Conservation (phyloP, 2,329 filamentous ascomycete species). For the Tolypocladium guangdongense region DNA sequence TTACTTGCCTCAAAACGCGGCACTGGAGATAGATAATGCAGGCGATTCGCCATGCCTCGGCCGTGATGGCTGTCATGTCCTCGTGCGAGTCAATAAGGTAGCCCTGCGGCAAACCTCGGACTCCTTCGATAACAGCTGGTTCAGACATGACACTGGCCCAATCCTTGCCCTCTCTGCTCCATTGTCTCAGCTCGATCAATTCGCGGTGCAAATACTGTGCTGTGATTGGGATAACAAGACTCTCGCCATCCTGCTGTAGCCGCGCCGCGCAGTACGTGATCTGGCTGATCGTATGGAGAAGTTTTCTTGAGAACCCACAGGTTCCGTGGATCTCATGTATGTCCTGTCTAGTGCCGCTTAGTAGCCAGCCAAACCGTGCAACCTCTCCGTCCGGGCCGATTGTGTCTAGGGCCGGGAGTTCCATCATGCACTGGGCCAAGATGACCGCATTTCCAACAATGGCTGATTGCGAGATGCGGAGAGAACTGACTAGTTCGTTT, state of each 20-base stretch:
- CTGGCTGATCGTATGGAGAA: conserved; percentile 25
- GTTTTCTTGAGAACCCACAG: conserved; percentile 28
- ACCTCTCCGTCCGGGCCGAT: conserved; percentile 18
- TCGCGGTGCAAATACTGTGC: conserved; percentile 16
- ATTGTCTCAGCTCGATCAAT: conserved; percentile 21
- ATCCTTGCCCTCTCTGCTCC: conserved; percentile 19
- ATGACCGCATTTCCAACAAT: conserved; percentile 28
- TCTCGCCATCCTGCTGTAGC: conserved; percentile 21
- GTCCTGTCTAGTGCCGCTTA: conserved; percentile 23
- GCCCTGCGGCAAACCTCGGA: conserved; percentile 12
- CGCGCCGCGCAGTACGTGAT: conserved; percentile 26
- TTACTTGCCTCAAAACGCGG: conserved; percentile 23
- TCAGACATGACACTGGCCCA: conserved; percentile 10
- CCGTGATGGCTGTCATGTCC: conserved; percentile 28
- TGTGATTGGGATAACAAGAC: conserved; percentile 18
- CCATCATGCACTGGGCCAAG: conserved; percentile 27
- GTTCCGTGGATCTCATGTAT: conserved; percentile 28
- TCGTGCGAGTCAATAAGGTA: conserved; percentile 15
- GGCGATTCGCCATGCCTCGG: conserved; percentile 29
- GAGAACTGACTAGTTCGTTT: conserved; percentile 21
- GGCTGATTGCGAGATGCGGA: conserved; percentile 27
- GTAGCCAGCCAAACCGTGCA: conserved; percentile 25
- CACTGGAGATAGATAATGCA: conserved; percentile 28
- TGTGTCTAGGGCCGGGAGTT: conserved; percentile 13
- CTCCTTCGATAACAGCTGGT: conserved; percentile 15